Conservation (phyloP, 2,329 filamentous ascomycete species). For the Trichoderma koningii region DNA sequence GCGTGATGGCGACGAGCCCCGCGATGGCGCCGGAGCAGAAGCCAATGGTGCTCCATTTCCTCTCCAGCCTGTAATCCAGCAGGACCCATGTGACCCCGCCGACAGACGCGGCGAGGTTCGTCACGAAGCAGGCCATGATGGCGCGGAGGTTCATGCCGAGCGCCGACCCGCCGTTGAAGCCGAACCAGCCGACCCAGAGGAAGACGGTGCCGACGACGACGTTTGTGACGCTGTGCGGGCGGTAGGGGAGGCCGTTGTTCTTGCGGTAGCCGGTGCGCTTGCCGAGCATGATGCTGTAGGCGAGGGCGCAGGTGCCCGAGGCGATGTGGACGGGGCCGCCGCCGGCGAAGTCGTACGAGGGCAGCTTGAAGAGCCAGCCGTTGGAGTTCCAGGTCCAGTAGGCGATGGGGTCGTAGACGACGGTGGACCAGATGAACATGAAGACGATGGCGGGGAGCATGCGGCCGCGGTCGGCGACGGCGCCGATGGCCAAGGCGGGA, state of each 20-base stretch:
- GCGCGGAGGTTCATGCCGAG: conserved; percentile 81
- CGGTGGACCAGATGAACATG: conserved; percentile 70
- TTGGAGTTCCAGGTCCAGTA: conserved; percentile 78
- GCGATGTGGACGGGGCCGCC: conserved; percentile 76
- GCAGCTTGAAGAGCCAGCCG: conserved; percentile 70
- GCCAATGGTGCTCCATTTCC: conserved; percentile 90
- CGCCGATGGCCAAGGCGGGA: conserved; percentile 60
- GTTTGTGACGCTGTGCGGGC: conserved; percentile 73
- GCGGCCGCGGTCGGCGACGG: conserved; percentile 62
- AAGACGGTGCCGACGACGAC: conserved; percentile 73
- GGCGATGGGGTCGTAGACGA: conserved; percentile 73
- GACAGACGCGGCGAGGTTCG: conserved; percentile 80
- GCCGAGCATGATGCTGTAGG: conserved; percentile 73
- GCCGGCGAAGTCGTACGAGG: conserved; percentile 73
- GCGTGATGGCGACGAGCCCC: conserved; percentile 84
- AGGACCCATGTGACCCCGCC: conserved; percentile 83
- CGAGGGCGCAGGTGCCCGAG: conserved; percentile 70
- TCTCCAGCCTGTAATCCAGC: conserved; percentile 86
- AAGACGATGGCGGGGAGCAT: conserved; percentile 64
- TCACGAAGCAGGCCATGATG: conserved; percentile 86
- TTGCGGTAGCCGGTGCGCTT: conserved; percentile 65
- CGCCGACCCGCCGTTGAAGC: conserved; percentile 88
- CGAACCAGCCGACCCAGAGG: conserved; percentile 95
- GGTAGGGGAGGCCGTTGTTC: conserved; percentile 64
- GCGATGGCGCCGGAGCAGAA: conserved; percentile 90